Evolutionary conservation across 176 grass and related monocot species (phyloP).

Genomic region (Areca catechu): DNA sequence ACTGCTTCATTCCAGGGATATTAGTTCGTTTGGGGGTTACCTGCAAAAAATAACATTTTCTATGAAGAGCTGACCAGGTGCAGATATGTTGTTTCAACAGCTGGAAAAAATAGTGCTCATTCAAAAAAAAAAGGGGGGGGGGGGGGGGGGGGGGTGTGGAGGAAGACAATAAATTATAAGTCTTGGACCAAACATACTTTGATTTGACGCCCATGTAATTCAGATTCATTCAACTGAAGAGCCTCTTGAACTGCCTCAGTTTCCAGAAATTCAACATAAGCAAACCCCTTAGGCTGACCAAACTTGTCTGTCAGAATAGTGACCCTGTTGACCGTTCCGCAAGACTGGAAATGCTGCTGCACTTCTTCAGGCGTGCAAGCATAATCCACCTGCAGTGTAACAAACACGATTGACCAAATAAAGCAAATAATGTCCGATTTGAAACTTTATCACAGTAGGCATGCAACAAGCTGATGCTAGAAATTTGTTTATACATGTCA

Average conservation of each 20-base stretch:
- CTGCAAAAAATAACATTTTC: constrained; percentile 7
- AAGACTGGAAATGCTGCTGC: constrained; percentile 31
- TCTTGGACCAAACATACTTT: constrained; percentile 10
- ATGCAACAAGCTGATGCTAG: too few relatives aligned
- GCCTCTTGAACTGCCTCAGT: constrained; percentile 25
- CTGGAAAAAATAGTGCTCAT: too few relatives aligned
- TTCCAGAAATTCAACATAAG: constrained; percentile 33
- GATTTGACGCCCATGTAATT: constrained; percentile 30
- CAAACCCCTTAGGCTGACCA: constrained; percentile 34
- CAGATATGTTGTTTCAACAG: too few relatives aligned
- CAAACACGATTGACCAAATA: too few relatives aligned
- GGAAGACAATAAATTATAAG: too few relatives aligned
- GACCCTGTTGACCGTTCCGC: constrained; percentile 29
- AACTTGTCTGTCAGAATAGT: constrained; percentile 28
- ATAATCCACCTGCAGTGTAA: constrained; percentile 25
- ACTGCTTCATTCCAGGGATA: constrained; percentile 31
- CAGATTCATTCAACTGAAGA: constrained; percentile 19
- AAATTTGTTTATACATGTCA: too few relatives aligned
- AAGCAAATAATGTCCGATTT: too few relatives aligned
- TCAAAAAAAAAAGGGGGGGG: too few relatives aligned
- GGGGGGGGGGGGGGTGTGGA: too few relatives aligned
- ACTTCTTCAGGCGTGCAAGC: constrained; percentile 29
- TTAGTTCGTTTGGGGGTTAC: constrained; percentile 31
- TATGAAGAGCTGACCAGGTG: too few relatives aligned
- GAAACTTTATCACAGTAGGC: too few relatives aligned